Percentiles rank a stretch among this genome's conserved stretches.
These are phyloP conservation scores for Apiotrichum montevideense DNA, from an alignment of 1,284 basidiomycete genomes.

Conservation along the genomic window DNA sequence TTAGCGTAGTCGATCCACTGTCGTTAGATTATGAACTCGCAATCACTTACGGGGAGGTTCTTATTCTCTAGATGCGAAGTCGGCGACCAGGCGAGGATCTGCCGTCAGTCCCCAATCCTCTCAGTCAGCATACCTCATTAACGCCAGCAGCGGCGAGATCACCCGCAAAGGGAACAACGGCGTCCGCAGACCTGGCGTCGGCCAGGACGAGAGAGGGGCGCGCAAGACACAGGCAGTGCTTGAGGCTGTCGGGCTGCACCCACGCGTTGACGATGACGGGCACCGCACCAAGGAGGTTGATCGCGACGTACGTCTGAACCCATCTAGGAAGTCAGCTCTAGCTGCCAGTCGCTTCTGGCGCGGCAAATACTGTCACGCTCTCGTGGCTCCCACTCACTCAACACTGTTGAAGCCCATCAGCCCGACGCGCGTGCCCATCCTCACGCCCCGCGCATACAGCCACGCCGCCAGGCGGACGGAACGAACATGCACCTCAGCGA, in stretches of 20 bases:
- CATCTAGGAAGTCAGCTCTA: constrained; percentile 10
- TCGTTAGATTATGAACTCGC: background rate
- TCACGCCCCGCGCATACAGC: constrained; percentile 27
- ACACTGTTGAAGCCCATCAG: constrained; percentile 34
- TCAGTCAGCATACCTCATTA: background rate
- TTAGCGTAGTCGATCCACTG: background rate
- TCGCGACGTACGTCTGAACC: constrained; percentile 31
- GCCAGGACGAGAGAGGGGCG: constrained; percentile 27
- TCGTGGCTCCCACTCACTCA: background rate
- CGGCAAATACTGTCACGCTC: too few species aligned
- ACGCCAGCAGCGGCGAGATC: background rate
- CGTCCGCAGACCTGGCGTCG: constrained; percentile 24
- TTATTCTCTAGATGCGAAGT: background rate
- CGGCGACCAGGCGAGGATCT: background rate
- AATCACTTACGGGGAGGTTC: background rate
- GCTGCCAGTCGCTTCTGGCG: too few species aligned
- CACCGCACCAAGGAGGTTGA: constrained; percentile 36
- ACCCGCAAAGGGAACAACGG: constrained; percentile 7
- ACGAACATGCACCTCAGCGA: constrained; percentile 21
- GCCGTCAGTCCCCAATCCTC: background rate
- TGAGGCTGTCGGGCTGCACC: constrained; percentile 14
- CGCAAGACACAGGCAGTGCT: constrained; percentile 27
- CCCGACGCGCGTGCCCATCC: constrained; percentile 27
- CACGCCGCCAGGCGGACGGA: constrained; percentile 25
- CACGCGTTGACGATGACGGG: constrained; percentile 35